A percentile compares a stretch with the other conserved stretches of the same genome.
Evolutionary conservation across 2,329 filamentous ascomycete genomes (phyloP).

Genomic region (Talaromyces piceae): DNA sequence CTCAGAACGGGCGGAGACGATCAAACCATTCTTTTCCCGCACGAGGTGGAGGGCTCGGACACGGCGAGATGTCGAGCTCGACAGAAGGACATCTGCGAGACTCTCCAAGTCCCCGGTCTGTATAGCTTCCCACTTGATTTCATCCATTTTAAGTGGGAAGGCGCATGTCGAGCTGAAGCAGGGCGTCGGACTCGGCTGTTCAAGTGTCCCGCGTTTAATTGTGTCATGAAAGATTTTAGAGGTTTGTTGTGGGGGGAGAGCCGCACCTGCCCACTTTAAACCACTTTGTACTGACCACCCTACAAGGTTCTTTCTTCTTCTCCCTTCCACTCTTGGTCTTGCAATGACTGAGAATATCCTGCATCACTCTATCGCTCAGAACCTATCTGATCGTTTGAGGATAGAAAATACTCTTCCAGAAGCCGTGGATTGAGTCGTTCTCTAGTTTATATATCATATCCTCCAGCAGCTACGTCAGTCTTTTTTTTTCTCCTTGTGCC

Average conservation of each 20-base stretch:
- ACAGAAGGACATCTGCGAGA: slow-evolving; percentile 33
- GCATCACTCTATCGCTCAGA: background rate
- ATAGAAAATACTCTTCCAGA: background rate
- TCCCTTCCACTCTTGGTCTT: background rate
- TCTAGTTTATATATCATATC: background rate
- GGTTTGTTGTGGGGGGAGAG: slow-evolving; percentile 18
- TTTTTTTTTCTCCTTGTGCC: too few relatives aligned
- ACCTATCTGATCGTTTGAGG: background rate
- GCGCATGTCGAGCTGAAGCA: slow-evolving; percentile 20
- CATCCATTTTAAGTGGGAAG: slow-evolving; percentile 33
- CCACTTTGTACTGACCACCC: background rate
- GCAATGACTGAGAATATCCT: background rate
- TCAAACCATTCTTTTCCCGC: slow-evolving; percentile 36
- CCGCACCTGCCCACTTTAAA: slow-evolving; percentile 15
- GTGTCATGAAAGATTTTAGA: slow-evolving; percentile 31
- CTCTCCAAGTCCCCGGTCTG: slow-evolving; percentile 34
- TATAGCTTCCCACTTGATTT: slow-evolving; percentile 39
- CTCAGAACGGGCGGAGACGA: slow-evolving; percentile 7
- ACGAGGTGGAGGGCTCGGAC: slow-evolving; percentile 36
- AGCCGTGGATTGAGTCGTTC: background rate
- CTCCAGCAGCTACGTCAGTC: background rate
- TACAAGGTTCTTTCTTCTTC: background rate
- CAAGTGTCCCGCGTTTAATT: slow-evolving; percentile 23
- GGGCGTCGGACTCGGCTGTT: slow-evolving; percentile 15
- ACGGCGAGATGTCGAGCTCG: slow-evolving; percentile 36